Conservation (phyloP, 805 yeast species). For the Deakozyma indianensis region DNA sequence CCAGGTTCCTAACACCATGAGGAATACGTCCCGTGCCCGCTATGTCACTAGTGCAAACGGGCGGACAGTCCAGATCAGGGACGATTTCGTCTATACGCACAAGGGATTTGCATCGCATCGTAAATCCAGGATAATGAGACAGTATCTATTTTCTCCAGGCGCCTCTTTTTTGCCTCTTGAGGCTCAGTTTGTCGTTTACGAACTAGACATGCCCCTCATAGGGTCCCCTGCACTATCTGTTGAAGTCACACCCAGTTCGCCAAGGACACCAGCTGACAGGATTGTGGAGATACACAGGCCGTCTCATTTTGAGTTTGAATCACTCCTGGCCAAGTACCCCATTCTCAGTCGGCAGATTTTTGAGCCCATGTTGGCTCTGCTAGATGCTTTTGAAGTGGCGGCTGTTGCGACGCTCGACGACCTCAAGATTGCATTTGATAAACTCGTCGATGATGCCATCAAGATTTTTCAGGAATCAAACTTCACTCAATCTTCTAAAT, state of each 20-base stretch:
- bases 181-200: constrained; percentile 38
- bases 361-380: constrained; percentile 25
- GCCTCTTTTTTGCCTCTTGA: constrained; percentile 47
- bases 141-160: constrained; percentile 38
- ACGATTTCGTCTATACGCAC: constrained; percentile 39
- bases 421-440: constrained; percentile 18
- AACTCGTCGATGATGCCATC: constrained; percentile 20
- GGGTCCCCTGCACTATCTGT: constrained; percentile 24
- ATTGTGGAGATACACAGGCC: background rate
- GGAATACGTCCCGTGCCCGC: constrained; percentile 12
- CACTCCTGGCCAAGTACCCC: constrained; percentile 28
- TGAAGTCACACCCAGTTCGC: constrained; percentile 1
- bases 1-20: constrained; percentile 20
- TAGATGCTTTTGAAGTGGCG: constrained; percentile 25
- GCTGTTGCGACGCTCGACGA: constrained; percentile 16
- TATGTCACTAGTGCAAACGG: constrained; percentile 18
- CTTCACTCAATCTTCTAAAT: constrained; percentile 10
- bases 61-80: constrained; percentile 40
- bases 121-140: constrained; percentile 28
- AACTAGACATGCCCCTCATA: constrained; percentile 40
- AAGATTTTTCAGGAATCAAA: constrained; percentile 22
- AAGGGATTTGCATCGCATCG: constrained; percentile 40
- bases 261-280: background rate
- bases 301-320: constrained; percentile 19
- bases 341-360: constrained; percentile 25